Base-by-base conservation (phyloP, 2,329 filamentous ascomycete species). In the Alternaria ventricosa region DNA sequence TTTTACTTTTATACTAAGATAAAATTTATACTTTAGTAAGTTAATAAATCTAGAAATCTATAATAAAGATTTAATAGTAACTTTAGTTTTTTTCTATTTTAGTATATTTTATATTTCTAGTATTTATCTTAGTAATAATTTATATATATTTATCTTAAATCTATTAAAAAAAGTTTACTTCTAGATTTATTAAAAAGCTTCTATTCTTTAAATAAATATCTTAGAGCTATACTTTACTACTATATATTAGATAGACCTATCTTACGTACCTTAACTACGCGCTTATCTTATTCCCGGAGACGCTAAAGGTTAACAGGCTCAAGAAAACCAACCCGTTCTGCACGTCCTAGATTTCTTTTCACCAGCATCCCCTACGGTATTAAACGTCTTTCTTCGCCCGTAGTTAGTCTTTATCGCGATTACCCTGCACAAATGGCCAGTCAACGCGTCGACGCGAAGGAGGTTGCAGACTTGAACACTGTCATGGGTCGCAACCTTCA, bases 401-500 rank as follows among this genome's bases (percentile, higher is more conserved):
- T 41, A 41, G 36, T 18, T 41, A 11, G 36, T 18, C n/a, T 18
- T 41, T 41, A 41, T 41, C 36, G 36, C 36, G 15, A 18, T 41
- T 41, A 41, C 36, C 36, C 43, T 55, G 33, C 25, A 44, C 44
- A 10, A 23, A 55, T 60, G 56, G 54, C 33, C 20, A 28, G 44
- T 28, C 44, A 5, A 25, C 25, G 15, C n/a, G 41, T 44, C 9
- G 44, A 55, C 20, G 50, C 28, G 28, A 50, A 63, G 20, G 47
- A 55, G 33, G n/a, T 45, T 41, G n/a, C 33, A 18, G 46, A 58
- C 12, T 27, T 15, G 41, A 28, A 47, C 15, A n/a, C 47, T 20
- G 60, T 57, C 18, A 55, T 51, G 28, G 53, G 57, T 49, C 61
- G 54, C 15, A 61, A 50, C 43, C 57, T 65, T 12, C 46, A 54